phyloP scores from a whole-genome alignment of 2,329 filamentous ascomycete species.

The Claviceps africana region DNA sequence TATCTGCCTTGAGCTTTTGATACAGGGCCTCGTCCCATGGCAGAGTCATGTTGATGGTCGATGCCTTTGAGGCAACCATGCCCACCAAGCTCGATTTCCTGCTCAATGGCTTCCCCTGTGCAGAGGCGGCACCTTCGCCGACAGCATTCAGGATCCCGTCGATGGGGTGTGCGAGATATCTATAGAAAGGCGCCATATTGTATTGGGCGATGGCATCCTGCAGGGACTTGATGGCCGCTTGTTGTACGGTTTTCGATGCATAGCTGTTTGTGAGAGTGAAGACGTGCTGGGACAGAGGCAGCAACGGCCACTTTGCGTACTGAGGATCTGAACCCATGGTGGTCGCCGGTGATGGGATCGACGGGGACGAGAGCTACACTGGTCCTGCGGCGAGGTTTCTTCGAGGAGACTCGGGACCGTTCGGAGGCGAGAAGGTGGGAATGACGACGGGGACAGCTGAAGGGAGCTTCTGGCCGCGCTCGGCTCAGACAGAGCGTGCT shows the following conservation, averaged over 20 bases:
- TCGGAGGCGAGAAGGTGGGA: not conserved
- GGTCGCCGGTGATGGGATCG: conserved; percentile 11
- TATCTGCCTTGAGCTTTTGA: conserved; percentile 59
- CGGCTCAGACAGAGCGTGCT: not conserved
- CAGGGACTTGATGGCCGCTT: conserved; percentile 56
- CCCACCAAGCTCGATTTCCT: conserved; percentile 58
- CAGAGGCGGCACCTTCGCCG: conserved; percentile 45
- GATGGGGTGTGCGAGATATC: conserved; percentile 66
- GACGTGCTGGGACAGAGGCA: conserved; percentile 71
- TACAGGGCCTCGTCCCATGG: conserved; percentile 89
- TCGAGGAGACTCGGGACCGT: conserved; percentile 1
- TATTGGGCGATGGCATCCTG: conserved; percentile 72
- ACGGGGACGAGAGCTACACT: conserved; percentile 11
- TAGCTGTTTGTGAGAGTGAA: conserved; percentile 76
- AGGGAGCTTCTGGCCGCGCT: not conserved
- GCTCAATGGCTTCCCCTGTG: conserved; percentile 42
- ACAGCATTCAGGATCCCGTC: conserved; percentile 69
- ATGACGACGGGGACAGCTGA: conserved; percentile 4
- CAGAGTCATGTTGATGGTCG: conserved; percentile 51
- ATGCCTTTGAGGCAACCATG: conserved; percentile 60
- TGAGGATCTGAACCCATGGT: conserved; percentile 70
- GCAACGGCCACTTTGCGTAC: conserved; percentile 72
- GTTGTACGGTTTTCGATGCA: conserved; percentile 50
- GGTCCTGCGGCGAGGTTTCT: not conserved
- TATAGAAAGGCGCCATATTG: conserved; percentile 80